phyloP scores from a whole-genome alignment of 2,329 filamentous ascomycete species.

The Exserohilum rostratum region DNA sequence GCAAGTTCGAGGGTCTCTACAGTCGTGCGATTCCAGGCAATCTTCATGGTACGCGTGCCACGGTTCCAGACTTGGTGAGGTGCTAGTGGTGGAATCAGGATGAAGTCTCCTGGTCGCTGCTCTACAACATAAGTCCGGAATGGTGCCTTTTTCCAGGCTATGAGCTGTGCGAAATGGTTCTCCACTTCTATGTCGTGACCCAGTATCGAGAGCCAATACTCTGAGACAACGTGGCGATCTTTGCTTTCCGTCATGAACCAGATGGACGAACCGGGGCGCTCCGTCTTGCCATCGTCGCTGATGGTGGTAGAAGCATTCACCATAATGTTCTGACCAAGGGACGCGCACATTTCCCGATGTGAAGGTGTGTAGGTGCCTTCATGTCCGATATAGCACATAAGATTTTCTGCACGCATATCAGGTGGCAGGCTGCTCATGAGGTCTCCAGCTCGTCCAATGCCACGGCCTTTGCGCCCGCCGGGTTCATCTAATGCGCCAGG shows the following conservation, averaged over 20 bases:
- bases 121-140: slow-evolving; percentile 94
- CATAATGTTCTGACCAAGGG: slow-evolving; percentile 97
- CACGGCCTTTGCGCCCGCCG: slow-evolving; percentile 58
- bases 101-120: slow-evolving; percentile 88
- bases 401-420: slow-evolving; percentile 89
- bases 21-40: slow-evolving; percentile 96
- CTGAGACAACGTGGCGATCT: slow-evolving; percentile 85
- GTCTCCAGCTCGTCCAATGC: slow-evolving; percentile 78
- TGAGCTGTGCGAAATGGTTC: slow-evolving; percentile 93
- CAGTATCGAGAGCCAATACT: slow-evolving; percentile 91
- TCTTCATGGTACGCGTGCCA: slow-evolving; percentile 94
- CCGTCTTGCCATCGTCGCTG: slow-evolving; percentile 70
- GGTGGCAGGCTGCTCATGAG: slow-evolving; percentile 90
- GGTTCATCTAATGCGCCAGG: slow-evolving; percentile 60
- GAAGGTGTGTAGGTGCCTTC: slow-evolving; percentile 96
- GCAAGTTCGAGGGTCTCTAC: slow-evolving; percentile 89
- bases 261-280: slow-evolving; percentile 82
- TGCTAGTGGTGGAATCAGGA: slow-evolving; percentile 88
- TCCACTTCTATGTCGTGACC: slow-evolving; percentile 98
- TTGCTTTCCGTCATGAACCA: slow-evolving; percentile 99
- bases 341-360: slow-evolving; percentile 97
- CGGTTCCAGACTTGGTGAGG: slow-evolving; percentile 99
- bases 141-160: slow-evolving; percentile 92
- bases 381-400: slow-evolving; percentile 98
- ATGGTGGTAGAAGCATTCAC: slow-evolving; percentile 78